A percentile compares a stretch with the other conserved stretches of the same genome.
Conservation (phyloP, 2,329 filamentous ascomycete genomes). For the Fusarium coffeatum region DNA sequence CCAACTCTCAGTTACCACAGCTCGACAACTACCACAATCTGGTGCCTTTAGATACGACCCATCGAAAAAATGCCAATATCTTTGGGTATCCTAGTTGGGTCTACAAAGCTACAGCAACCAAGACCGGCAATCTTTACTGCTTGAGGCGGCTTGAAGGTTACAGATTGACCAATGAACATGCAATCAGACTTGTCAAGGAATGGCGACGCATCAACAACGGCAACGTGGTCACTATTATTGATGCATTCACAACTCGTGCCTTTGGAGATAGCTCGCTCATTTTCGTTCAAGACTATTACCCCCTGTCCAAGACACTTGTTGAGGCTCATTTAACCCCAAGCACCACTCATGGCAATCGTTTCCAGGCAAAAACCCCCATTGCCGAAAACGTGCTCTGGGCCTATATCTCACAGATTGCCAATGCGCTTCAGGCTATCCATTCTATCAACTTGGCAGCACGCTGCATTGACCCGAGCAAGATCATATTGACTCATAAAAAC, state of each 20-base stretch:
- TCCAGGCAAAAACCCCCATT: conserved; percentile 61
- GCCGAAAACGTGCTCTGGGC: conserved; percentile 86
- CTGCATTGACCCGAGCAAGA: conserved; percentile 87
- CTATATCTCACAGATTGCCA: conserved; percentile 92
- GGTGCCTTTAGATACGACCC: conserved; percentile 85
- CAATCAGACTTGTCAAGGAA: conserved; percentile 84
- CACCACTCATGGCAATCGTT: conserved; percentile 57
- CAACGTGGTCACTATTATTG: conserved; percentile 85
- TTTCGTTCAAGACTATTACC: conserved; percentile 93
- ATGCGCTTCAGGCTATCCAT: conserved; percentile 88
- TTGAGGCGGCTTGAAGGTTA: conserved; percentile 90
- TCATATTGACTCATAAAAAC: conserved; percentile 90
- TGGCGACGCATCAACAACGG: conserved; percentile 89
- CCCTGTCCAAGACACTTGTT: conserved; percentile 86
- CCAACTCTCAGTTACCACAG: conserved; percentile 78
- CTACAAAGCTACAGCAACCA: conserved; percentile 91
- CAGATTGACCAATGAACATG: conserved; percentile 87
- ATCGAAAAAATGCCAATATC: conserved; percentile 79
- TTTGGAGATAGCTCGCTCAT: conserved; percentile 96
- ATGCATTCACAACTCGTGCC: conserved; percentile 91
- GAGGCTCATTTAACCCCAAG: conserved; percentile 76
- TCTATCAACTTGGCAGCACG: conserved; percentile 82
- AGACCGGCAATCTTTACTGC: conserved; percentile 89
- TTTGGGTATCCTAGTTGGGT: conserved; percentile 95
- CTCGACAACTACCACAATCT: conserved; percentile 93